Percentiles rank a stretch among this genome's conserved stretches.
These are phyloP conservation scores for Cyberlindnera petersonii DNA, from an alignment of 805 yeast species.

Conservation along the genomic window DNA sequence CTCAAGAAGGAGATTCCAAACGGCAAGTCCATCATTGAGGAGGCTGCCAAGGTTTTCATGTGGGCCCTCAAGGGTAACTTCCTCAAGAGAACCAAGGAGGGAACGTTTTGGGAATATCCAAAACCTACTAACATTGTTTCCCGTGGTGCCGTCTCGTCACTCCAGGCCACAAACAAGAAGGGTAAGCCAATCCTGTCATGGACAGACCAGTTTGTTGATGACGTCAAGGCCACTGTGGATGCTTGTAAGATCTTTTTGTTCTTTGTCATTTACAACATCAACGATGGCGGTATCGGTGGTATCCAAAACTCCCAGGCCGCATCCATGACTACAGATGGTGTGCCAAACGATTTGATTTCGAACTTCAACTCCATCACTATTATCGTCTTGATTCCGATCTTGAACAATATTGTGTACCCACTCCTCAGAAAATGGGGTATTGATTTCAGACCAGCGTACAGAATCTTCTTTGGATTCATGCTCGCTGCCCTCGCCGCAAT, in stretches of 20 bases:
- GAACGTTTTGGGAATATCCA: constrained; percentile 50
- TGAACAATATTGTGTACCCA: constrained; percentile 59
- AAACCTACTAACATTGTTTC: constrained; percentile 54
- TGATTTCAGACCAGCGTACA: constrained; percentile 65
- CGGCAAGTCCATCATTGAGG: constrained; percentile 40
- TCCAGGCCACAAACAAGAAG: constrained; percentile 20
- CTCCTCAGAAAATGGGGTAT: constrained; percentile 42
- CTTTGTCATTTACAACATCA: constrained; percentile 73
- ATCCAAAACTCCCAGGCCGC: constrained; percentile 51
- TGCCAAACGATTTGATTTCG: constrained; percentile 78
- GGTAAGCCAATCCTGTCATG: constrained; percentile 38
- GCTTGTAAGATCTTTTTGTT: constrained; percentile 73
- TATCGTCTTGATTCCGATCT: constrained; percentile 72
- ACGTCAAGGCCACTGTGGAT: constrained; percentile 56
- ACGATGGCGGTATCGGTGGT: constrained; percentile 59
- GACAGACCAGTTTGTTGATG: constrained; percentile 71
- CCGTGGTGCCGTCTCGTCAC: constrained; percentile 28
- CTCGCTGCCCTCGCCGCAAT: constrained; percentile 42
- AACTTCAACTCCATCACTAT: constrained; percentile 73
- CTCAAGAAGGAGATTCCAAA: constrained; percentile 28
- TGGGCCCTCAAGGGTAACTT: constrained; percentile 42
- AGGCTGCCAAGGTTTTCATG: constrained; percentile 37
- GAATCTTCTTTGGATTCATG: constrained; percentile 67
- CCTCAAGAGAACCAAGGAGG: constrained; percentile 36
- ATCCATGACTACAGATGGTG: constrained; percentile 66